Base-by-base conservation (phyloP, 192 early-diverging fungal genomes). In the Backusella westeae region DNA sequence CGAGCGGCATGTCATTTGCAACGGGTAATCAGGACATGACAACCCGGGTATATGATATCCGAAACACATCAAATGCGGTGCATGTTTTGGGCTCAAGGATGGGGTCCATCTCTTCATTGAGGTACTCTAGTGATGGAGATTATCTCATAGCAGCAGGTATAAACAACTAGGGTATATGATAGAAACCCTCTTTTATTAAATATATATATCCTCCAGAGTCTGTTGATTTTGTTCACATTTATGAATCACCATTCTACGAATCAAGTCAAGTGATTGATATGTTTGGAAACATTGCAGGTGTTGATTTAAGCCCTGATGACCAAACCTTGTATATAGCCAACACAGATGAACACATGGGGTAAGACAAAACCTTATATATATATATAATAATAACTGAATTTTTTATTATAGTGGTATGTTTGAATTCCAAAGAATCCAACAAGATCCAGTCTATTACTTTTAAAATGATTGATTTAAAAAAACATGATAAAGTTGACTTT, bases 231-330 rank as follows among this genome's bases (percentile, higher is more conserved):
- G 89, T 93, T n/a, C 90, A 92, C 69, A 67, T 93, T 41, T 78
- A 86, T 46, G 89, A 91, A 70, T 72, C 87, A 4, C 52, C 67
- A 2, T 65, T 74, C 34, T 83, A 75, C 46, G 73, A 74, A 35
- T 77, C 63, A 41, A 82, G 83, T 39, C 92, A 93, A 82, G 82
- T 88, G 4, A 82, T 93, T 56, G 92, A 93, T 76, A 87, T 93
- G 71, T 92, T 92, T 85, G 92, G 92, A 10, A 91, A 93, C 65
- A 89, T 93, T 73, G 79, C 90, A 1, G 92, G 92, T 4, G 26
- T 78, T 65, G 78, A 39, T 9, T 87, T 91, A 52, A 85, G 85
- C 6, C 88, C 88, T 15, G 89, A 84, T 42, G 86, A 84, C 10
- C 79, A 87, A 5, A 75, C 69, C 6, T 73, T 92, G 39, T 90